These are phyloP conservation scores for Echites panduratus DNA, from an alignment of 257 asterid species.

Conservation along the genomic window DNA sequence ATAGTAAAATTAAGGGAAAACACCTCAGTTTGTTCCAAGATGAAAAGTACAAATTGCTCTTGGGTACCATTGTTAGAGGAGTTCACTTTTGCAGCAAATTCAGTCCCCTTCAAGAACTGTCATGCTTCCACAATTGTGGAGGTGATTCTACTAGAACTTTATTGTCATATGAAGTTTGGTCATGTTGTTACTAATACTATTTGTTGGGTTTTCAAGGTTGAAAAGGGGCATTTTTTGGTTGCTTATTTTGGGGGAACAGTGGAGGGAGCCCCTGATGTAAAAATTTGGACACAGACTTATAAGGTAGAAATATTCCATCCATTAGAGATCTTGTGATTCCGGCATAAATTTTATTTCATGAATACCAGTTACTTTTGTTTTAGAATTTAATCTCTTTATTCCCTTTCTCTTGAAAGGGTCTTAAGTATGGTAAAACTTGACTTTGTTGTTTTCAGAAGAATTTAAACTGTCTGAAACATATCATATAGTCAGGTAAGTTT, in stretches of 20 bases:
- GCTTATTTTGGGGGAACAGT: slow-evolving; percentile 90
- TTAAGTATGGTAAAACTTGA: neutral
- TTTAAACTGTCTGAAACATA: neutral
- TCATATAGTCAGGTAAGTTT: neutral
- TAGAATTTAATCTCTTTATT: neutral
- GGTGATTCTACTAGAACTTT: slow-evolving; percentile 35
- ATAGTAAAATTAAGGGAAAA: slow-evolving; percentile 17
- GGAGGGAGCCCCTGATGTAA: slow-evolving; percentile 91
- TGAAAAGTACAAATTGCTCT: slow-evolving; percentile 35
- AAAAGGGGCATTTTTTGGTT: slow-evolving; percentile 61
- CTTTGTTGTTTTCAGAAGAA: neutral
- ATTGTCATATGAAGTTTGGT: slow-evolving; percentile 4
- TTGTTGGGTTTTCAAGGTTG: slow-evolving; percentile 45
- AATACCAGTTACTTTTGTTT: neutral
- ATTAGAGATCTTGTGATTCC: neutral
- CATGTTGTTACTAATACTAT: neutral
- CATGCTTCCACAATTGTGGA: slow-evolving; percentile 96
- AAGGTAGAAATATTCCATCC: slow-evolving; percentile 39
- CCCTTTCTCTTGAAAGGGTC: neutral
- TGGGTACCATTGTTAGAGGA: slow-evolving; percentile 69
- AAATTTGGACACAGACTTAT: slow-evolving; percentile 77
- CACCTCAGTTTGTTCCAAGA: slow-evolving; percentile 22
- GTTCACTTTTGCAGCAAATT: slow-evolving; percentile 60
- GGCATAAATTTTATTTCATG: neutral
- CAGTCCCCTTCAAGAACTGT: slow-evolving; percentile 78